Base-by-base conservation (phyloP, 495 filamentous ascomycete genomes). In the Immersiella caudata region DNA sequence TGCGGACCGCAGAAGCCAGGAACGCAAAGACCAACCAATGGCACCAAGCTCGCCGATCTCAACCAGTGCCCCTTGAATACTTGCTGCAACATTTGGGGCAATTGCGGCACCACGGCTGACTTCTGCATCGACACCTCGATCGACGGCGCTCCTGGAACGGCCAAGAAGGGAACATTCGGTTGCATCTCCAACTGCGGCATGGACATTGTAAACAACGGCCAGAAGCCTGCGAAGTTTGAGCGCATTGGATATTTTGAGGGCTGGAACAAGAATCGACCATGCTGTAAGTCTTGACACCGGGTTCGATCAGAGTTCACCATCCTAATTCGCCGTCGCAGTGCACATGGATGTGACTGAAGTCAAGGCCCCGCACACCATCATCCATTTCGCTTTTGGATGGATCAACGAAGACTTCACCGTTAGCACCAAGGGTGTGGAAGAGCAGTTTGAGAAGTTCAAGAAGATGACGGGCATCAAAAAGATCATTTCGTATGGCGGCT, bases 111-210 rank as follows among this genome's bases (percentile, higher is more conserved):
- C 6, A 80, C 72, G 0, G 24, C 50, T 0, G 80, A 84, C 6
- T 85, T 84, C 67, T 86, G 83, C 57, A 76, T 64, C 18, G 65
- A 78, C 70, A 36, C 52, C 7, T 69, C 75, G 14, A n/a, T 64
- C 36, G 55, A 79, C 70, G 24, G 79, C 11, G 73, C 74, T 0
- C 81, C 81, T 0, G 81, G 81, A 0, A 80, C 79, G 0, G 62
- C 76, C 6, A 22, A 68, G 35, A n/a, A 36, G 0, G 72, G 70
- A 24, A 77, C 68, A 0, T 75, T 81, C 60, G 79, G 80, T 22
- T 84, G 82, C 70, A 80, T 81, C 26, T 83, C 75, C 11, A 81
- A 79, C 69, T 85, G 82, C 54, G 76, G 75, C 18, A 74, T 20
- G 3, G 66, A 70, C 16, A 72, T 78, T 54, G 55, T 68, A 1